A percentile compares a stretch with the other conserved stretches of the same genome.
These are phyloP conservation scores for Daldinia decipiens DNA, from an alignment of 495 filamentous ascomycete genomes.

Conservation along the genomic window DNA sequence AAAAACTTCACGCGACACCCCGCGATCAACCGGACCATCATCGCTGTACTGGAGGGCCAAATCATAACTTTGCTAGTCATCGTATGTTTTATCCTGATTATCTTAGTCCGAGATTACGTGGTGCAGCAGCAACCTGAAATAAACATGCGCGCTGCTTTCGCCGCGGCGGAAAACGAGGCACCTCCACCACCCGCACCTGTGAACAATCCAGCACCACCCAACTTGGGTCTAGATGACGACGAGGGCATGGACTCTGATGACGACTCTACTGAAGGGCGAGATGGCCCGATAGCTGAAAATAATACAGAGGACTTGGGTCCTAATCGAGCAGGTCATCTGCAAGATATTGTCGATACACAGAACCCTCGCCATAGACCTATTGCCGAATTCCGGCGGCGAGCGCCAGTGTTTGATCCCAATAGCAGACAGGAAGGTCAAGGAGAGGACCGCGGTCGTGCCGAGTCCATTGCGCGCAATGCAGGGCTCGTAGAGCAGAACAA, in stretches of 20 bases:
- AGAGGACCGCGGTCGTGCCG: not conserved
- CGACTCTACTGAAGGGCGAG: not conserved
- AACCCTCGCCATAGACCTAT: conserved; percentile 40
- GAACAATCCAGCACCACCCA: conserved; percentile 19
- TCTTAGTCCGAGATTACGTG: conserved; percentile 96
- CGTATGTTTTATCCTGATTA: conserved; percentile 90
- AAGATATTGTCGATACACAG: conserved; percentile 18
- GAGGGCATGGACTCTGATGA: conserved; percentile 38
- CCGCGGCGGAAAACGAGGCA: conserved; percentile 61
- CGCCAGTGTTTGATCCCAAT: conserved; percentile 8
- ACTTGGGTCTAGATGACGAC: conserved; percentile 25
- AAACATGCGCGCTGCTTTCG: conserved; percentile 67
- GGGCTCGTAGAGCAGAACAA: conserved; percentile 1
- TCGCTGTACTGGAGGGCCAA: conserved; percentile 89
- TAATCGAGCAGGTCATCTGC: conserved; percentile 15
- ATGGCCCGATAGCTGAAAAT: not conserved
- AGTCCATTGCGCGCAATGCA: not conserved
- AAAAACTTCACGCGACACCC: conserved; percentile 76
- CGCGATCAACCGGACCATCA: conserved; percentile 79
- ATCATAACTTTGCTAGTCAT: conserved; percentile 92
- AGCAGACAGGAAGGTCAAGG: not conserved
- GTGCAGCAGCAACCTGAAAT: conserved; percentile 93
- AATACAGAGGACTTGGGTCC: conserved; percentile 24
- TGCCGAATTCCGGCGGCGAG: conserved; percentile 32
- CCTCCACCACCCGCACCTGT: conserved; percentile 47